Conservation (phyloP, 345 rosid species). For the Moricandia arvensis region DNA sequence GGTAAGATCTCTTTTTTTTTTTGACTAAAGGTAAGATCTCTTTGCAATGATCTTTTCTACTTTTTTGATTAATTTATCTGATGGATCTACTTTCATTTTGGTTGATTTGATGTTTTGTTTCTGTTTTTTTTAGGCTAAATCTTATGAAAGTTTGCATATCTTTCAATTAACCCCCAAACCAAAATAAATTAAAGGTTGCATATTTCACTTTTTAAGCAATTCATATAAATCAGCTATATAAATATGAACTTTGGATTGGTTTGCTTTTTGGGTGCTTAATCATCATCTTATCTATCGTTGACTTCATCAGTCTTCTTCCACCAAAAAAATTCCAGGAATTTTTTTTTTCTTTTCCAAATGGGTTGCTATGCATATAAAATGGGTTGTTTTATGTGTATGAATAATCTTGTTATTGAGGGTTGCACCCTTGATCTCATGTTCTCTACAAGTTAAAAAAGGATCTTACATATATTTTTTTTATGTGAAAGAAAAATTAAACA, state of each 20-base stretch:
- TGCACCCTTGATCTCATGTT: slow-evolving; percentile 30
- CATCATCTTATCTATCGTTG: slow-evolving; percentile 33
- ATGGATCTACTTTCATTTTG: slow-evolving; percentile 22
- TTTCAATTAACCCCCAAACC: not conserved
- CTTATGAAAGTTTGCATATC: not conserved
- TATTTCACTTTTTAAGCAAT: slow-evolving; percentile 13
- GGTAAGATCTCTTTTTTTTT: slow-evolving; percentile 26
- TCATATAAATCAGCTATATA: slow-evolving; percentile 17
- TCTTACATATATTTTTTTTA: not conserved
- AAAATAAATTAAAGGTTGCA: not conserved
- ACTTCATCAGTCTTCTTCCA: slow-evolving; percentile 16
- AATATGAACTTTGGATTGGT: slow-evolving; percentile 6
- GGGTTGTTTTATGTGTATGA: not conserved
- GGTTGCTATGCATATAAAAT: not conserved
- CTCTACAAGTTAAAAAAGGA: not conserved
- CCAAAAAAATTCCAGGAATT: not conserved
- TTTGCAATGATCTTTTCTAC: not conserved
- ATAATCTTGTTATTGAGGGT: slow-evolving; percentile 20
- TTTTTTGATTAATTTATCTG: not conserved
- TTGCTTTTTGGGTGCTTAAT: slow-evolving; percentile 27
- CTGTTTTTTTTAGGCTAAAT: not conserved
- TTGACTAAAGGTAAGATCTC: slow-evolving; percentile 28
- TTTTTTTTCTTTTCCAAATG: not conserved
- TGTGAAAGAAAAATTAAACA: slow-evolving; percentile 4
- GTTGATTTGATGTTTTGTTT: slow-evolving; percentile 18